phyloP scores from a whole-genome alignment of 2,329 filamentous ascomycete genomes.

The Tolypocladium pustulatum region DNA sequence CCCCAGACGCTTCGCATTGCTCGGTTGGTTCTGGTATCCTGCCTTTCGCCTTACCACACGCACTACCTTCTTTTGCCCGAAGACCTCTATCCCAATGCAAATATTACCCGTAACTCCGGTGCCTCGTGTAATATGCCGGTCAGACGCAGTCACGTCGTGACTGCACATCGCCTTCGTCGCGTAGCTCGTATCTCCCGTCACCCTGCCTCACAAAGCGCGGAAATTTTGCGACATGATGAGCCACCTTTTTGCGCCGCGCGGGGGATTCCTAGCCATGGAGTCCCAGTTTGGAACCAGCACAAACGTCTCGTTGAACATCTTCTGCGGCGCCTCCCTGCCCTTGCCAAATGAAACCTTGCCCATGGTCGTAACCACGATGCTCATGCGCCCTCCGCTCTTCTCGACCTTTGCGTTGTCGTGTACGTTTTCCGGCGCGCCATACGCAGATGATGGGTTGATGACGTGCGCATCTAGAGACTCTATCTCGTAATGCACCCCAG shows the following conservation, averaged over 20 bases:
- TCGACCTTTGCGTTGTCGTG: conserved; percentile 31
- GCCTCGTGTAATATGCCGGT: not conserved
- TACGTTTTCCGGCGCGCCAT: conserved; percentile 41
- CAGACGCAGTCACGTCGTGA: not conserved
- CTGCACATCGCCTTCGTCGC: not conserved
- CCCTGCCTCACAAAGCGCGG: conserved; percentile 33
- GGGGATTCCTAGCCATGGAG: conserved; percentile 38
- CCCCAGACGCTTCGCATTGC: not conserved
- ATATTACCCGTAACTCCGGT: not conserved
- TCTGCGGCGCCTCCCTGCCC: conserved; percentile 49
- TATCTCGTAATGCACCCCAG: conserved; percentile 55
- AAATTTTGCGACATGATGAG: conserved; percentile 66
- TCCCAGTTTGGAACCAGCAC: conserved; percentile 71
- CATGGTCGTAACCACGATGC: conserved; percentile 62
- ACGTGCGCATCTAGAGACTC: conserved; percentile 70
- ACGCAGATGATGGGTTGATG: conserved; percentile 56
- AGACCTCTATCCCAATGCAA: not conserved
- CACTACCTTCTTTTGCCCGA: not conserved
- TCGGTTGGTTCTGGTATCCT: not conserved
- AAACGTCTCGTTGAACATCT: conserved; percentile 70
- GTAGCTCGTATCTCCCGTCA: not conserved
- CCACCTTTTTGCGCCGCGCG: conserved; percentile 46
- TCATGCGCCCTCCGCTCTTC: conserved; percentile 47
- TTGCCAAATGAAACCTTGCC: conserved; percentile 62
- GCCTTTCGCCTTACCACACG: not conserved